A percentile compares a stretch with the other conserved stretches of the same genome.
Conservation (phyloP, 345 rosid genomes). For the Eucalyptus polyanthemos region DNA sequence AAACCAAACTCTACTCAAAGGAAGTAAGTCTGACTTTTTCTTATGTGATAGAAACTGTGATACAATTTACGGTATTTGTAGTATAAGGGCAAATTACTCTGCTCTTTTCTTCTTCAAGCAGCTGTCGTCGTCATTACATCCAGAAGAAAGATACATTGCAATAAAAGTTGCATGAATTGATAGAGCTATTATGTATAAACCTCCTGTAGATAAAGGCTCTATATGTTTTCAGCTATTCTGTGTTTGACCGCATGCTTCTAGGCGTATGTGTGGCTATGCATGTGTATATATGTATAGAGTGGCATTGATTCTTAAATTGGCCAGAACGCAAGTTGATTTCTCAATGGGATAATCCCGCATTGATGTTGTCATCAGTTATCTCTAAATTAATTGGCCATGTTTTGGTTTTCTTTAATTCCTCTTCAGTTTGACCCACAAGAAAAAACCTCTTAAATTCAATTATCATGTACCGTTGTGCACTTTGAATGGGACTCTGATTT, state of each 20-base stretch:
- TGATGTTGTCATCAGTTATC: neutral
- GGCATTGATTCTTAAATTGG: neutral
- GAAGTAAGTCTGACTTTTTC: conserved; percentile 41
- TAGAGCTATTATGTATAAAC: neutral
- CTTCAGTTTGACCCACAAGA: neutral
- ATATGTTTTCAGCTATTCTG: neutral
- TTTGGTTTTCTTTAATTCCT: neutral
- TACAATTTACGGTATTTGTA: neutral
- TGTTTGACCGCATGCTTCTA: neutral
- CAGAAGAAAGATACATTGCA: neutral
- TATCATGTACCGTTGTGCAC: neutral
- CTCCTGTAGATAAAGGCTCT: neutral
- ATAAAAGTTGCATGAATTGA: neutral
- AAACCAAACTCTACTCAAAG: conserved; percentile 76
- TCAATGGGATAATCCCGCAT: neutral
- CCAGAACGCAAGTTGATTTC: neutral
- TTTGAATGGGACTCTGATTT: neutral
- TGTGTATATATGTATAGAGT: neutral
- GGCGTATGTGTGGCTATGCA: neutral
- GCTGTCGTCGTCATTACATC: neutral
- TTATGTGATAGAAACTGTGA: neutral
- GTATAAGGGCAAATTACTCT: neutral
- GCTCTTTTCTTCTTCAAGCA: neutral
- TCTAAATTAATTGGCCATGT: neutral
- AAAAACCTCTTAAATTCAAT: neutral